Base-by-base conservation (phyloP, 1,284 basidiomycete species). In the Cryptococcus sp. region DNA sequence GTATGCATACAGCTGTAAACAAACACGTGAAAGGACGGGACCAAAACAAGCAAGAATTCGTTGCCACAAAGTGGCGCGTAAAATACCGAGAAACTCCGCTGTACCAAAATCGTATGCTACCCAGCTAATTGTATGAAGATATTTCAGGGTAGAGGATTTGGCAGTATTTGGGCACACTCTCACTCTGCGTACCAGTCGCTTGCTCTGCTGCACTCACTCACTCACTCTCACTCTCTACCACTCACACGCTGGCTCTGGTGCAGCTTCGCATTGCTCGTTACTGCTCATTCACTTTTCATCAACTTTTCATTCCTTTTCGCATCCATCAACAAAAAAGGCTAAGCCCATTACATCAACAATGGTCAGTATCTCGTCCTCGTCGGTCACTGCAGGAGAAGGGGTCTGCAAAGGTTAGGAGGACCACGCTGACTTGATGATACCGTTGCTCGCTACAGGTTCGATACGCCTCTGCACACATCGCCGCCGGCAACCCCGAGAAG, bases 401-500 rank as follows among this genome's bases (percentile, higher is more conserved):
- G 31, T 35, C 13, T 35, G 31, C 3, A 25, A 23, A 23, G 19
- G 25, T 23, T 44, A 55, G 5, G 22, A 20, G 39, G 45, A 55
- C 17, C 20, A 55, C 27, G 47, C 31, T 38, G 22, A 17, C 41
- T n/a, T 19, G 8, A 11, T 39, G 25, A 31, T 17, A 42, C 23
- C 25, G n/a, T 50, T 25, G 57, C 46, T 17, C 3, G 19, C n/a
- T 56, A 52, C 65, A 74, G 93, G 91, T 93, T 82, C 91, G 92
- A 78, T 95, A 95, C 86, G 90, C 92, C 74, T 86, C 88, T 72
- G 89, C 88, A 73, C 70, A 74, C 68, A 84, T 89, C 77, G 84
- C 87, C 72, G 88, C 88, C 75, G 83, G 87, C 74, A 93, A 94
- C 84, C 90, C 92, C 74, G 91, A 94, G 86, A 93, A 91, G 85